Base-by-base conservation (phyloP, 306 rosid genomes). In the Lablab purpureus region DNA sequence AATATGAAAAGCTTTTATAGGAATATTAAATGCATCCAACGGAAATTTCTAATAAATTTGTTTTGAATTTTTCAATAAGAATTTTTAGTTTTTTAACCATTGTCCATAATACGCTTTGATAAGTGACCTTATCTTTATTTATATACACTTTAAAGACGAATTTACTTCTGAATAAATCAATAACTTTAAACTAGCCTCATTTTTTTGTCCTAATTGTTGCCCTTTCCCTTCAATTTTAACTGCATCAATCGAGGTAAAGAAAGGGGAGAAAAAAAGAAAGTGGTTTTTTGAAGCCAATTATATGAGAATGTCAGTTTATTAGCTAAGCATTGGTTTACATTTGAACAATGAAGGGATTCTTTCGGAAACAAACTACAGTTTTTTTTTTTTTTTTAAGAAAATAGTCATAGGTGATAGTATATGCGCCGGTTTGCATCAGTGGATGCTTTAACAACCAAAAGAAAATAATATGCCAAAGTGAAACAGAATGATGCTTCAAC, bases 401-500 rank as follows among this genome's bases (percentile, higher is more conserved):
- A 23, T 30, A 71, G 47, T 46, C 32, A 71, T 10, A 23, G 46
- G 64, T 32, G 6, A 34, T 32, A 64, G 32, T 41, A 43, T 43
- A 12, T 40, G 11, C 40, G 9, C 55, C 19, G 67, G 23, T 64
- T 55, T 15, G 73, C 21, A 13, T 54, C 9, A 75, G 77, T 56
- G 58, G 55, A 74, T 30, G 63, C 71, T 60, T 36, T 81, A 14
- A 64, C 41, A 30, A 46, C 32, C 25, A 30, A 40, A 52, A 41
- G 6, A 54, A 32, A 62, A 50, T 71, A 68, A 69, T 32, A 68
- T 71, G 46, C 82, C 79, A 52, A 63, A 71, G 68, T 58, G 49
- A 79, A 56, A 84, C 68, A 51, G 71, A 18, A 73, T 54, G 71
- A 76, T 34, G 77, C 66, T 58, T 71, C 56, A 63, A 66, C 55